Evolutionary conservation across 305 asterid species (phyloP), one percentile per base, ranked within the genome.

Genomic region (Fraxinus dipetala): DNA sequence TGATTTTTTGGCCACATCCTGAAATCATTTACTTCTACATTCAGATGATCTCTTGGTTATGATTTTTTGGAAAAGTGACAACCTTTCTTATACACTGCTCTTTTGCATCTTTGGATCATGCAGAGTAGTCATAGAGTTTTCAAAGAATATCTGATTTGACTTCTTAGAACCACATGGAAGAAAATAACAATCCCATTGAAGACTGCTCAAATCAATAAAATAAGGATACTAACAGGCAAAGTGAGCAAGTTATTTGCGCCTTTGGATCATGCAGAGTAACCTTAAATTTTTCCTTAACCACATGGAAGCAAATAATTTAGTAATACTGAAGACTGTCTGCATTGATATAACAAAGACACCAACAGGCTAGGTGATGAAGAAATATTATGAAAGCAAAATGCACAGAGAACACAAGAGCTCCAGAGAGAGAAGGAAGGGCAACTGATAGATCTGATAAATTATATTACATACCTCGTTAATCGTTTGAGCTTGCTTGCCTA

Each of bases 401-500:
- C 80, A 59, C 1, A 32, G 35, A 67, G 43, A 65, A 75, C 24
- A 34, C 34, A 14, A 48, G 40, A 20, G 32, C 65, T 67, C 3
- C 22, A 7, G n/a, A 54, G 76, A 9, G 70, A 54, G n/a, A 31
- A 34, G 48, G 26, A 22, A 67, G 13, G 35, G 76, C 1, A 74
- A 76, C 14, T 16, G 69, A 54, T 2, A 61, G 77, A 70, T 40
- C 13, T 35, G n/a, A 76, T 40, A 51, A 45, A 73, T 2, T 54
- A 26, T 5, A 75, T 84, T 32, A 81, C 76, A 72, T 89, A 97
- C 99, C 97, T 97, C 98, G 0, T 88, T 82, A 79, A 95, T 89
- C 92, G 89, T 82, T 85, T 95, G 98, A 78, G 93, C 89, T 83
- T 92, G 98, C 81, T 95, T 93, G 89, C 87, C 83, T 77, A 88